phyloP scores from a whole-genome alignment of 2,329 filamentous ascomycete genomes.

The Colletotrichum australisinense region DNA sequence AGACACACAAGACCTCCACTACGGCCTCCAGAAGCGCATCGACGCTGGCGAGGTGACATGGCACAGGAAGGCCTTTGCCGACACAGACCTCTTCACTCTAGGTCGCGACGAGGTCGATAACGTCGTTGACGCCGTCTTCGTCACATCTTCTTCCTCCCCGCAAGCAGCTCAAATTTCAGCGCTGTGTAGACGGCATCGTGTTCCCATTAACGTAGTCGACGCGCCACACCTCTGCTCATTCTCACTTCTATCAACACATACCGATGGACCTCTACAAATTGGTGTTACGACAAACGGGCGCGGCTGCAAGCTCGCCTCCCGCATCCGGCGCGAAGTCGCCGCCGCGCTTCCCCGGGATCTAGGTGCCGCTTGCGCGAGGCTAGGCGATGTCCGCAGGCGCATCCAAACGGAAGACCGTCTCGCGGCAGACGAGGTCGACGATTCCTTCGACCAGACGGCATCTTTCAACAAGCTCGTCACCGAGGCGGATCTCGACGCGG shows the following conservation, averaged over 20 bases:
- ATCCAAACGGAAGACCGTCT: conserved; percentile 80
- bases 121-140: conserved; percentile 92
- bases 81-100: conserved; percentile 77
- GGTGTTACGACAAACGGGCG: conserved; percentile 95
- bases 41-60: conserved; percentile 75
- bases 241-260: conserved; percentile 87
- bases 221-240: conserved; percentile 89
- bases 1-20: conserved; percentile 68
- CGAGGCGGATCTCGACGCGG: conserved; percentile 77
- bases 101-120: conserved; percentile 82
- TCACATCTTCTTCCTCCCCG: conserved; percentile 70
- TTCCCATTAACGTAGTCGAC: conserved; percentile 94
- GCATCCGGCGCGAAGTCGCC: conserved; percentile 89
- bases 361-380: conserved; percentile 79
- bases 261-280: conserved; percentile 91
- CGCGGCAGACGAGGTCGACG: conserved; percentile 55
- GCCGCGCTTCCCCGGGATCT: conserved; percentile 80
- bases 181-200: conserved; percentile 81
- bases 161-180: conserved; percentile 72
- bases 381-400: conserved; percentile 78
- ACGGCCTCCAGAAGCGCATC: conserved; percentile 70
- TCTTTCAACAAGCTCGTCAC: conserved; percentile 87
- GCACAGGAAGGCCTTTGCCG: conserved; percentile 74
- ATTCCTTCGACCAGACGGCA: conserved; percentile 80
- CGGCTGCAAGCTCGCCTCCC: conserved; percentile 91